These are phyloP conservation scores for Phytophthora tentaculata DNA, from an alignment of 352 stramenopile genomes.

Conservation along the genomic window DNA sequence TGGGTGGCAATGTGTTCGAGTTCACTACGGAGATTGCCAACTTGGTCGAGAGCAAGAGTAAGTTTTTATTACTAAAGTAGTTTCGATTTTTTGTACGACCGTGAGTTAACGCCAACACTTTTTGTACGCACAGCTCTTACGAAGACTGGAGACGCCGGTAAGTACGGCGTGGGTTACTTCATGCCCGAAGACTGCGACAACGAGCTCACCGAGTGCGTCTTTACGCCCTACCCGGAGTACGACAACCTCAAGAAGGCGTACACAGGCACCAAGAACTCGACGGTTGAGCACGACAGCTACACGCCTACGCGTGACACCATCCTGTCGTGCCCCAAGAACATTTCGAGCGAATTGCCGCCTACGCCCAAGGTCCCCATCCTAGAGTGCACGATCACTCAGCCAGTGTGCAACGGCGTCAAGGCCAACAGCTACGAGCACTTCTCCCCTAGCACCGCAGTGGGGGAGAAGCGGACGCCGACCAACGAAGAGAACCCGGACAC, in stretches of 20 bases:
- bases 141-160: conserved; percentile 58
- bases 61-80: conserved; percentile 1
- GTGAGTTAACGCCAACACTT: neutral
- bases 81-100: neutral
- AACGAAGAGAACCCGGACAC: conserved; percentile 28
- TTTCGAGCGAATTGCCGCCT: conserved; percentile 48
- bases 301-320: conserved; percentile 42
- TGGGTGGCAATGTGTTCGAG: conserved; percentile 81
- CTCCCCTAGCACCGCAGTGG: conserved; percentile 19
- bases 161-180: conserved; percentile 74
- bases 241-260: conserved; percentile 63
- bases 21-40: conserved; percentile 74
- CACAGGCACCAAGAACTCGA: conserved; percentile 55
- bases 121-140: conserved; percentile 31
- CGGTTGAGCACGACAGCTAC: conserved; percentile 46
- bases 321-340: conserved; percentile 50
- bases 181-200: conserved; percentile 65
- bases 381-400: conserved; percentile 44
- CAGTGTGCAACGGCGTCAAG: conserved; percentile 48
- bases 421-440: conserved; percentile 37
- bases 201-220: conserved; percentile 48
- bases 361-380: conserved; percentile 43
- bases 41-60: conserved; percentile 44
- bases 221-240: conserved; percentile 65
- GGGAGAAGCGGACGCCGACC: conserved; percentile 34